Percentiles rank a stretch among this genome's conserved stretches.
Evolutionary conservation across 257 asterid species (phyloP).

Genomic region (Forsythia viridissima): DNA sequence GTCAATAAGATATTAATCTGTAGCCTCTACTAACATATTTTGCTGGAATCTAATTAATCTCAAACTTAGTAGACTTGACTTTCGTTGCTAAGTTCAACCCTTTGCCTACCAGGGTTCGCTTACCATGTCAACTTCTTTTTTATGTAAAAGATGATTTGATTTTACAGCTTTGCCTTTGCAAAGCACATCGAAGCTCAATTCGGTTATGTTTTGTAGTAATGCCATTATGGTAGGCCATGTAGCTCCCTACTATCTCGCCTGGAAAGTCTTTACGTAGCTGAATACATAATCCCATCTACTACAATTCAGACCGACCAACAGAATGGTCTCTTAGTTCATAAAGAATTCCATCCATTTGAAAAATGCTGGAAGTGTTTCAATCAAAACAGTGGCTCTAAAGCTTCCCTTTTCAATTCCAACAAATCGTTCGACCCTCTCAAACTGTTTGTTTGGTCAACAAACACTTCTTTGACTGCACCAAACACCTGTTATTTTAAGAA

Average conservation of each 20-base stretch:
- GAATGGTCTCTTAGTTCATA: constrained; percentile 86
- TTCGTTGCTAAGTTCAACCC: too few species aligned
- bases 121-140: too few species aligned
- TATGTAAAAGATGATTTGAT: too few species aligned
- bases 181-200: too few species aligned
- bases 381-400: constrained; percentile 86
- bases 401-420: constrained; percentile 79
- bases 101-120: too few species aligned
- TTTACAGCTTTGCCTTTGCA: too few species aligned
- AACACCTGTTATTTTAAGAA: background rate
- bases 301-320: constrained; percentile 67
- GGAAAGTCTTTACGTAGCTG: constrained; percentile 95
- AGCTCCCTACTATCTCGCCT: constrained; percentile 20
- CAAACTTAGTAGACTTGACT: too few species aligned
- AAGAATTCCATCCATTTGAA: constrained; percentile 89
- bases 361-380: constrained; percentile 94
- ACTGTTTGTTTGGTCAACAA: constrained; percentile 11
- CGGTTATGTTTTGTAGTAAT: too few species aligned
- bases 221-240: too few species aligned
- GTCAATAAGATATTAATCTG: too few species aligned
- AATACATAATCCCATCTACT: constrained; percentile 98
- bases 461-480: background rate
- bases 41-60: too few species aligned
- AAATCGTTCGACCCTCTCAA: constrained; percentile 67
- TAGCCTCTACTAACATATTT: too few species aligned